Conservation (phyloP, 2,329 filamentous ascomycete genomes). For the Pseudovirgaria hyperparasitica region DNA sequence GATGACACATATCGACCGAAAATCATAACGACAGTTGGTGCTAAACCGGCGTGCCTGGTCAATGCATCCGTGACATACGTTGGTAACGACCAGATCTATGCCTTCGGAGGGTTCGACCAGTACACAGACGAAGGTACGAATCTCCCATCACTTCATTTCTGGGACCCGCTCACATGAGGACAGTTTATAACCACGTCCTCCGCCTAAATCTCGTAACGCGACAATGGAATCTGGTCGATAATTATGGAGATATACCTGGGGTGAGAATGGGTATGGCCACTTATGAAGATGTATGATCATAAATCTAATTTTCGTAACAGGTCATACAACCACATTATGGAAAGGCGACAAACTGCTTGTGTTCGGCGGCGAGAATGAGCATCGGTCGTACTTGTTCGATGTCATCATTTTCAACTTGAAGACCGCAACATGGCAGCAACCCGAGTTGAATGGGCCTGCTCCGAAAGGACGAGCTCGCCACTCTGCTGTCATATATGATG, state of each 20-base stretch:
- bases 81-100: conserved; percentile 93
- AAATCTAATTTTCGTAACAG: conserved; percentile 32
- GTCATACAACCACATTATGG: conserved; percentile 89
- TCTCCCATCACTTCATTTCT: neutral
- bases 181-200: conserved; percentile 92
- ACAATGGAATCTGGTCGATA: conserved; percentile 93
- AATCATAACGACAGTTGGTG: conserved; percentile 49
- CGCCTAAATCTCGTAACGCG: conserved; percentile 74
- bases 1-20: conserved; percentile 72
- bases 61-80: conserved; percentile 99
- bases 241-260: conserved; percentile 95
- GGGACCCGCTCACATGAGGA: neutral
- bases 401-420: conserved; percentile 92
- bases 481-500: conserved; percentile 86
- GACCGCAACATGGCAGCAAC: conserved; percentile 90
- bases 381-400: conserved; percentile 88
- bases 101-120: conserved; percentile 96
- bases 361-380: conserved; percentile 96
- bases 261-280: conserved; percentile 73
- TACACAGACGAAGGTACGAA: conserved; percentile 77
- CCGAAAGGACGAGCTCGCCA: conserved; percentile 87
- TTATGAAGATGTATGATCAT: neutral
- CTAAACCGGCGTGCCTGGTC: conserved; percentile 81
- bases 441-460: conserved; percentile 68
- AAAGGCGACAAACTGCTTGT: conserved; percentile 91